A percentile compares a stretch with the other conserved stretches of the same genome.
phyloP scores from a whole-genome alignment of 345 rosid species.

The Melaleuca alternifolia region DNA sequence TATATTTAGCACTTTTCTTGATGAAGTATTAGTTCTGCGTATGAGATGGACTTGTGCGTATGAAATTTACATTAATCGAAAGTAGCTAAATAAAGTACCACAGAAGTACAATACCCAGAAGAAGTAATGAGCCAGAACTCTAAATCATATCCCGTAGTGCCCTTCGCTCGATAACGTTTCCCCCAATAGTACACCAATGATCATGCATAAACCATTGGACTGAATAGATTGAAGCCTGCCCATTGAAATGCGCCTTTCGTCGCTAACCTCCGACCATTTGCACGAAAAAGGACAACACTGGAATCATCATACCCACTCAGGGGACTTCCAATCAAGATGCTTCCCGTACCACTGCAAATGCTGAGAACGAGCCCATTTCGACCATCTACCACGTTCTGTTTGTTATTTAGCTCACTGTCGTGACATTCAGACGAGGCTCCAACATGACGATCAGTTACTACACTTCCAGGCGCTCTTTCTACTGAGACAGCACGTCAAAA shows the following conservation, averaged over 20 bases:
- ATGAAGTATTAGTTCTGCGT: not conserved
- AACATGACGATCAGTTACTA: not conserved
- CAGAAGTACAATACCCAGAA: not conserved
- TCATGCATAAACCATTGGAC: not conserved
- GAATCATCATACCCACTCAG: not conserved
- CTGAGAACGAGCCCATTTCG: not conserved
- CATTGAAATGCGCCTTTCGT: not conserved
- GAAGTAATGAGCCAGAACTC: not conserved
- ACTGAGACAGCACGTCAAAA: not conserved
- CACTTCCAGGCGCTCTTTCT: not conserved
- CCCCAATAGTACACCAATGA: not conserved
- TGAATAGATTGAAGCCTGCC: not conserved
- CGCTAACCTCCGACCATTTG: not conserved
- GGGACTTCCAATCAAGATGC: not conserved
- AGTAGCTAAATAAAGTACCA: too few species aligned
- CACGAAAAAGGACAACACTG: not conserved
- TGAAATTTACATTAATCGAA: too few species aligned
- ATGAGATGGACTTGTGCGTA: not conserved
- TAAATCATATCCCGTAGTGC: not conserved
- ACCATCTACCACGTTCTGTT: not conserved
- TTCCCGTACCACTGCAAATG: not conserved
- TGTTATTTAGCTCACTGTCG: not conserved
- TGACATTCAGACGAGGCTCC: not conserved
- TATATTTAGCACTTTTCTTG: not conserved
- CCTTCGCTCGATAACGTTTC: not conserved